These are phyloP conservation scores for Fraxinus anomala DNA, from an alignment of 257 asterid species.

Conservation along the genomic window DNA sequence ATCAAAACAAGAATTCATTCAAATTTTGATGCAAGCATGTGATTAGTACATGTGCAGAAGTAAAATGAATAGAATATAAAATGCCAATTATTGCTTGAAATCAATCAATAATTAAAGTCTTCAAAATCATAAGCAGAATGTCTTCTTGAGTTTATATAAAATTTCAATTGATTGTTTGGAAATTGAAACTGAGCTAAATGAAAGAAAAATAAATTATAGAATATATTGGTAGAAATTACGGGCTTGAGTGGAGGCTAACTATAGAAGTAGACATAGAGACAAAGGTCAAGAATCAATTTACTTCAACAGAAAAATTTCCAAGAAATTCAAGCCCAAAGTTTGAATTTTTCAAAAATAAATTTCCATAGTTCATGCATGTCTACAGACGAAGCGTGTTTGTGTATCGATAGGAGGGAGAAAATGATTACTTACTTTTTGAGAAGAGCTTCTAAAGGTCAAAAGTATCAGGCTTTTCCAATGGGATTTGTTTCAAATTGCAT, in stretches of 20 bases:
- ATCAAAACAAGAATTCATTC: slow-evolving; percentile 14
- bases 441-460: slow-evolving; percentile 21
- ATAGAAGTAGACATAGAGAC: slow-evolving; percentile 6
- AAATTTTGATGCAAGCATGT: slow-evolving; percentile 13
- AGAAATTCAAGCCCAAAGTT: not conserved
- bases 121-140: slow-evolving; percentile 8
- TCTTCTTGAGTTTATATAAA: not conserved
- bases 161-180: too few species aligned
- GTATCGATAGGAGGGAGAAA: slow-evolving; percentile 8
- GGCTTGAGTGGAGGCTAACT: not conserved
- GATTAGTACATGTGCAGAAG: slow-evolving; percentile 25
- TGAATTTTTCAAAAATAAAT: slow-evolving; percentile 9
- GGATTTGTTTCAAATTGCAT: slow-evolving; percentile 21
- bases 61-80: too few species aligned
- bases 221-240: slow-evolving; percentile 5
- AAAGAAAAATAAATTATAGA: not conserved
- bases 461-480: slow-evolving; percentile 3
- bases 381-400: not conserved
- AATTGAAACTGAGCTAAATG: too few species aligned
- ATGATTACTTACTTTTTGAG: slow-evolving; percentile 24
- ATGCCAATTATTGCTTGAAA: not conserved
- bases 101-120: slow-evolving; percentile 4
- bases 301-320: not conserved
- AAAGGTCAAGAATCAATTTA: slow-evolving; percentile 8
- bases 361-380: slow-evolving; percentile 23